Base-by-base conservation (phyloP, 805 yeast genomes). In the Pichia occidentalis region DNA sequence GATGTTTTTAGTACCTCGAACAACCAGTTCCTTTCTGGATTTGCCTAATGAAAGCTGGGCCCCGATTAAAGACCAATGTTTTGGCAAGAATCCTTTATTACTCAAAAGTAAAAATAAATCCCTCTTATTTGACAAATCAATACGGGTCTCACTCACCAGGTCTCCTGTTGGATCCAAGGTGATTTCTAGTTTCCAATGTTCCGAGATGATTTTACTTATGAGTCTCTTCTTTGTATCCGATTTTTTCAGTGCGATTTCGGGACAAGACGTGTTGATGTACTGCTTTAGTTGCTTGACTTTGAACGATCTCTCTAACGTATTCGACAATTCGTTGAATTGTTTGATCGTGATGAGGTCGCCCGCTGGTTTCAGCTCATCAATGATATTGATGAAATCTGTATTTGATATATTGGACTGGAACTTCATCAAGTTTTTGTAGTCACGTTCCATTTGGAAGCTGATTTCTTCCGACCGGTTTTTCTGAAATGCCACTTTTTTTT, bases 11-110 rank as follows among this genome's bases (percentile, higher is more conserved):
- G 51, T 48, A 3, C 64, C 65, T 34, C 49, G 48, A 4, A 60
- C 55, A 7, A 51, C 46, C 27, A 62, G 39, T 28, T 53, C 54
- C 17, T 43, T 43, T 7, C 54, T 48, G 12, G 52, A 52, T 1
- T 51, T 41, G 21, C 47, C 49, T 24, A 61, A 42, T 10, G 56
- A 50, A 17, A 62, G 33, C 28, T 50, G 53, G 5, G 64, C 67
- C n/a, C 65, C 65, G 19, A 56, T 41, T 22, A 54, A 44, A 8
- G 62, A 45, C 65, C 64, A 61, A n/a, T 54, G 53, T 38, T 53
- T 54, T 31, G 59, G 49, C 23, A 61, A 34, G 20, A 51, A 48
- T 3, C 64, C 65, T 4, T 47, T 48, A 31, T 57, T 52, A 23
- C 63, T 55, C 5, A 61, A 45, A 17, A 62, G 37, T 22, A 62